Evolutionary conservation across 768 basidiomycete species (phyloP).

Genomic region (Pleurotus salmoneostramineus): DNA sequence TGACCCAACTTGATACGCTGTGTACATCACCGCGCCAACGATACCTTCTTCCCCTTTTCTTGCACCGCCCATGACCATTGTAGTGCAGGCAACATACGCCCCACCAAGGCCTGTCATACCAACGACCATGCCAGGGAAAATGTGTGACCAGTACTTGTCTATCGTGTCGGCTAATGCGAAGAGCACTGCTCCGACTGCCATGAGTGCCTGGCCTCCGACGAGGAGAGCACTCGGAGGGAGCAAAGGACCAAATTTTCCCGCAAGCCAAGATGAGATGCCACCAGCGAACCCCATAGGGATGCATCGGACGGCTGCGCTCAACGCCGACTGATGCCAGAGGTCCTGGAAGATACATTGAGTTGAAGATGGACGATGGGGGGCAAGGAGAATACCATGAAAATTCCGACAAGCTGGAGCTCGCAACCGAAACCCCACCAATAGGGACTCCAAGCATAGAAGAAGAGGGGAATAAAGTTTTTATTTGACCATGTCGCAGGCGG

Average conservation of each 20-base stretch:
- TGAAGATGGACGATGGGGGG: not conserved
- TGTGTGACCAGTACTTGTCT: conserved; percentile 35
- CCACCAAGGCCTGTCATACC: conserved; percentile 40
- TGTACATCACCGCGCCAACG: conserved; percentile 12
- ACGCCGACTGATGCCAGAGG: conserved; percentile 25
- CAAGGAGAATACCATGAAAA: conserved; percentile 19
- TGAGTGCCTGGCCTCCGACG: conserved; percentile 30
- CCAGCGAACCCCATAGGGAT: conserved; percentile 8
- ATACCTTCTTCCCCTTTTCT: conserved; percentile 11
- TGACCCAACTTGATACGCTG: conserved; percentile 9
- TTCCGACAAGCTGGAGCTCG: conserved; percentile 17
- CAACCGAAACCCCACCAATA: conserved; percentile 26
- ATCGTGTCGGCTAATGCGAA: conserved; percentile 35
- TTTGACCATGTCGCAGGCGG: conserved; percentile 36
- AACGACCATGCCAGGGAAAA: conserved; percentile 44
- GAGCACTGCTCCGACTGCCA: conserved; percentile 31
- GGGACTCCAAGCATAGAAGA: conserved; percentile 20
- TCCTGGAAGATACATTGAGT: conserved; percentile 11
- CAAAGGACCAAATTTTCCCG: conserved; percentile 2
- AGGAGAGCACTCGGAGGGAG: conserved; percentile 20
- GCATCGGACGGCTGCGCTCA: conserved; percentile 30
- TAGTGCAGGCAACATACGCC: conserved; percentile 22
- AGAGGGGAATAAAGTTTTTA: conserved; percentile 33
- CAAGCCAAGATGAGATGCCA: conserved; percentile 4
- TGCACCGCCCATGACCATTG: conserved; percentile 10